Base-by-base conservation (phyloP, 192 early-diverging fungal species). In the Globomyces pollinis-pini region DNA sequence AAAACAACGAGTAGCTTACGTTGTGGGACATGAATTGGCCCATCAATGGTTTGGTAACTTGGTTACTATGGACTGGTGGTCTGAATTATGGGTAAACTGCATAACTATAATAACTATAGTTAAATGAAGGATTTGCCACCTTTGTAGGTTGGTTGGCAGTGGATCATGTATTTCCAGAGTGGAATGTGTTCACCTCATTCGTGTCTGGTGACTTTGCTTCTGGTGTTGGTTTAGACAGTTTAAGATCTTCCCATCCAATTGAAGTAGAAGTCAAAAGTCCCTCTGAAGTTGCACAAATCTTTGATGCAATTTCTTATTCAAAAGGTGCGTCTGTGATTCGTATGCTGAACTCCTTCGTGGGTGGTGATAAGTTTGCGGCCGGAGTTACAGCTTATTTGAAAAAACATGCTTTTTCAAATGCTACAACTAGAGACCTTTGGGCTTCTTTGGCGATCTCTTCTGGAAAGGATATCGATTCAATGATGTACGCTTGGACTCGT, bases 51-150 rank as follows among this genome's bases (percentile, higher is more conserved):
- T 65, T 60, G 69, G 69, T 7, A 72, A 76, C 44, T 57, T 69
- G 31, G 62, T 67, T 8, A 51, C 57, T 18, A 50, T 60, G 47
- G 42, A 21, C 15, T 91, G 88, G 88, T 73, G 89, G 69, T 31
- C 42, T 30, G 53, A 63, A 33, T 31, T 63, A 2, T 76, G 69
- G 69, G n/a, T n/a, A n/a, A n/a, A n/a, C n/a, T n/a, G n/a, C n/a
- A n/a, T n/a, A n/a, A n/a, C n/a, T n/a, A n/a, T n/a, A n/a, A n/a
- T n/a, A n/a, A n/a, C n/a, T n/a, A n/a, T n/a, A n/a, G n/a, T 50
- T 76, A 8, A 96, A 96, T 61, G 93, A 96, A 71, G 91, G 91
- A 13, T 96, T 94, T 73, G 93, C 93, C 18, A 90, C 91, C 5
- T 94, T 89, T 82, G 87, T 92, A 15, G 91, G 91, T 20, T 86